Conservation (phyloP, 2,329 filamentous ascomycete genomes). For the Phoma sp. region DNA sequence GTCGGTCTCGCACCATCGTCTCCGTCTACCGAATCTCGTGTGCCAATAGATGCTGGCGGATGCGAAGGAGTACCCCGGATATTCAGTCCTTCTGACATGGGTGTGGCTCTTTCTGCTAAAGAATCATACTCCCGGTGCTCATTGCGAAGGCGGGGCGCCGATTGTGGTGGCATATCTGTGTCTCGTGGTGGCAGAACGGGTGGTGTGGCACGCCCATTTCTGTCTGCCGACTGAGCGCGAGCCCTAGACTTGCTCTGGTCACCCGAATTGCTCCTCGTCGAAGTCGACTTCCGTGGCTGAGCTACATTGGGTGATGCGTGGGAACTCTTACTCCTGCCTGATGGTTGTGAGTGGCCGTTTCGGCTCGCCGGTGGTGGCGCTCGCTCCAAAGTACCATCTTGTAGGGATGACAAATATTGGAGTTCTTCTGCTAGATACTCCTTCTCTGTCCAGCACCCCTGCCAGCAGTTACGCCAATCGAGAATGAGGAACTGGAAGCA, state of each 20-base stretch:
- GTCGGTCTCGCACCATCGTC: conserved; percentile 43
- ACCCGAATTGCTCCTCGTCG: conserved; percentile 38
- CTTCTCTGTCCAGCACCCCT: conserved; percentile 90
- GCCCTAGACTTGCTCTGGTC: conserved; percentile 37
- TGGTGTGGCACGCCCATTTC: conserved; percentile 42
- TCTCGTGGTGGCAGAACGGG: conserved; percentile 29
- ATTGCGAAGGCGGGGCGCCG: conserved; percentile 26
- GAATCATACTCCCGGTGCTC: conserved; percentile 32
- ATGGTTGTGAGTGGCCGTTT: conserved; percentile 34
- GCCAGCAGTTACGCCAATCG: conserved; percentile 97
- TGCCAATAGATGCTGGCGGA: conserved; percentile 32
- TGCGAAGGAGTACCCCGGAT: conserved; percentile 32
- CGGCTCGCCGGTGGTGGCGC: conserved; percentile 28
- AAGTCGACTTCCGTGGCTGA: conserved; percentile 33
- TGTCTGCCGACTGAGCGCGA: conserved; percentile 40
- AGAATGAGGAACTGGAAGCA: conserved; percentile 95
- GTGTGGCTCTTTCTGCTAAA: conserved; percentile 37
- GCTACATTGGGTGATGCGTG: conserved; percentile 33
- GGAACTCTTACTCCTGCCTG: conserved; percentile 35
- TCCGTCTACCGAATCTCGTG: conserved; percentile 33
- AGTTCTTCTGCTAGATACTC: conserved; percentile 59
- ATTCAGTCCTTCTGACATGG: conserved; percentile 35
- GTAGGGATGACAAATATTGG: conserved; percentile 33
- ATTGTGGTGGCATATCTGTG: conserved; percentile 10
- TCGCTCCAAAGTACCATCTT: conserved; percentile 18